Base-by-base conservation (phyloP, 176 grass and related monocot species). In the Oryza meridionalis region DNA sequence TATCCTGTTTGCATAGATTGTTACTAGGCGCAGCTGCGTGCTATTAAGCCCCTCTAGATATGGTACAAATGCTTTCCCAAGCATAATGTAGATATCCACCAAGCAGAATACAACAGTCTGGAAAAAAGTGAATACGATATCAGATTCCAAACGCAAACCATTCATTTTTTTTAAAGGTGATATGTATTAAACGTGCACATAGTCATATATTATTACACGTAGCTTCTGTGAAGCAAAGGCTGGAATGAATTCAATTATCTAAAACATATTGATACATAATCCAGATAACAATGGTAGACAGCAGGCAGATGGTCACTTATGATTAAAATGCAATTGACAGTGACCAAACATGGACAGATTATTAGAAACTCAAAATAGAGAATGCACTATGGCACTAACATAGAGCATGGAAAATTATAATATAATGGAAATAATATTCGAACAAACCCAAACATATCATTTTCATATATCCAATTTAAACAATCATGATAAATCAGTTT, bases 71-170 rank as follows among this genome's bases (percentile, higher is more conserved):
- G 84, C 82, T 79, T 97, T 91, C 68, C 92, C 95, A 68, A 97
- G 95, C 81, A 93, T 90, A 67, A 93, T 91, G 79, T 94, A 93
- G 70, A 94, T 94, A 79, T 97, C 90, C 82, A 94, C 95, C 76
- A 97, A 85, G 70, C 95, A 94, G 81, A 97, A 94, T 67, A 94
- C 92, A 21, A 90, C 92, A 78, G 80, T 84, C 95, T 97, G 68
- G 27, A 93, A 51, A 69, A 73, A 78, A 27, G 26, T 61, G 62
- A n/a, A 62, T 76, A 85, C 80, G 26, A 67, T 75, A 85, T 89
- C 69, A 89, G 70, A 85, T 69, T 10, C 15, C 31, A 46, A 73
- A 33, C 14, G 25, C 10, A 35, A 22, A 35, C 61, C 45, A 53
- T 27, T 55, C 62, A 49, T 50, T 58, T 21, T 21, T 29, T 58